Evolutionary conservation across 2,329 filamentous ascomycete genomes (phyloP).

Genomic region (Dactylella cylindrospora): DNA sequence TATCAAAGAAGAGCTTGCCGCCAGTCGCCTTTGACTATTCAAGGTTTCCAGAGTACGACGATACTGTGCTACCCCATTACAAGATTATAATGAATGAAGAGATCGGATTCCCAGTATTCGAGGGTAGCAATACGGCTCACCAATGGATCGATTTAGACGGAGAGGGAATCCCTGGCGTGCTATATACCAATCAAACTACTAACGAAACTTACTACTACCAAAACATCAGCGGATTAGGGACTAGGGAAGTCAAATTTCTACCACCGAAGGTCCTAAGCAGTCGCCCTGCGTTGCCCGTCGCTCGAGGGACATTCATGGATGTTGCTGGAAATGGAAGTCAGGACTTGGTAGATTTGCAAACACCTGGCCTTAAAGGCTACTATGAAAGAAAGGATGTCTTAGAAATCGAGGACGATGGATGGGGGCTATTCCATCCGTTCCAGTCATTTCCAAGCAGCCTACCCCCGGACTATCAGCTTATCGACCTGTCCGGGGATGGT

Average conservation of each 20-base stretch:
- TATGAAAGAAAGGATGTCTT: conserved; percentile 28
- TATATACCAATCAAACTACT: conserved; percentile 13
- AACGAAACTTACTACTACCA: conserved; percentile 39
- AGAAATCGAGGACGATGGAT: conserved; percentile 2
- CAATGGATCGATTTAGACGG: conserved; percentile 49
- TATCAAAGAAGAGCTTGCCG: not conserved
- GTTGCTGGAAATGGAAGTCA: conserved; percentile 12
- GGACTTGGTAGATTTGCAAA: not conserved
- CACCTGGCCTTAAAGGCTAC: conserved; percentile 7
- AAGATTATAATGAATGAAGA: not conserved
- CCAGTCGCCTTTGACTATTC: conserved; percentile 1
- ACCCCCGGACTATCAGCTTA: conserved; percentile 4
- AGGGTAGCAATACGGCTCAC: not conserved
- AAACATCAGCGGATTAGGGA: conserved; percentile 17
- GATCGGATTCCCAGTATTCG: not conserved
- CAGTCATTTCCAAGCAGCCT: conserved; percentile 28
- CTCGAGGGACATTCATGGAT: conserved; percentile 8
- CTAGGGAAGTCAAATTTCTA: not conserved
- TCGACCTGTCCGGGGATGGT: conserved; percentile 50
- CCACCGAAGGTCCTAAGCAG: not conserved
- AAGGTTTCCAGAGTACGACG: not conserved
- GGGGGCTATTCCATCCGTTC: conserved; percentile 17
- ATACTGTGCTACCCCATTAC: not conserved
- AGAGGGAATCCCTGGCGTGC: conserved; percentile 46
- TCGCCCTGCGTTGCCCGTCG: not conserved